phyloP scores from a whole-genome alignment of 768 basidiomycete genomes.

The Plicaturopsis crispa region DNA sequence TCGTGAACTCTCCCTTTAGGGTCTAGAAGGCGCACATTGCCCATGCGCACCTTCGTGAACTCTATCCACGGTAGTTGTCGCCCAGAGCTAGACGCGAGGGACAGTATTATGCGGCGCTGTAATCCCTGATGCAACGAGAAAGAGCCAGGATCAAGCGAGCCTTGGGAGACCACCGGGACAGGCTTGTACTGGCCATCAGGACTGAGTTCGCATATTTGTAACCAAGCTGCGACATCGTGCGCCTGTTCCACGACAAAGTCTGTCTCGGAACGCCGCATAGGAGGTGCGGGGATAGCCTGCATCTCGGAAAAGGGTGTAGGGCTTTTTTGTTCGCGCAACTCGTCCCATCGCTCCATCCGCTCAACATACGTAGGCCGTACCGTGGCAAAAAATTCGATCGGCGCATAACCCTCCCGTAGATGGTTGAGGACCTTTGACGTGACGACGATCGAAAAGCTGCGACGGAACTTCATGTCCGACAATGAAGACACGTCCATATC shows the following conservation, averaged over 20 bases:
- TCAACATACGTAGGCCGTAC: constrained; percentile 79
- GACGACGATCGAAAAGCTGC: constrained; percentile 72
- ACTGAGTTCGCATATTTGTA: constrained; percentile 82
- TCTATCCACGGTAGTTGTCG: constrained; percentile 83
- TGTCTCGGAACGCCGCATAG: constrained; percentile 88
- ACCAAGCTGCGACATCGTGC: constrained; percentile 86
- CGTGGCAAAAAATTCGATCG: constrained; percentile 86
- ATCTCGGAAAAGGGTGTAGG: constrained; percentile 22
- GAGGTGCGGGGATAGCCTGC: constrained; percentile 24
- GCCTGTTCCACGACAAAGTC: constrained; percentile 83
- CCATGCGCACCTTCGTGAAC: constrained; percentile 67
- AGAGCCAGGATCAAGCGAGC: constrained; percentile 71
- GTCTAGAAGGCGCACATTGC: constrained; percentile 82
- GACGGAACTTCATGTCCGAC: constrained; percentile 78
- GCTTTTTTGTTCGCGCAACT: constrained; percentile 72
- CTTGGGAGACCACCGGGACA: constrained; percentile 74
- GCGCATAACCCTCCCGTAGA: constrained; percentile 70
- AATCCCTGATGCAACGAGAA: constrained; percentile 91
- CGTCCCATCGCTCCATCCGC: constrained; percentile 90
- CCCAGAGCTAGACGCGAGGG: constrained; percentile 82
- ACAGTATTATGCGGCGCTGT: constrained; percentile 74
- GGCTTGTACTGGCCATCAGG: constrained; percentile 80
- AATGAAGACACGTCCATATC: constrained; percentile 67
- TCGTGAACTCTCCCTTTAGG: constrained; percentile 77
- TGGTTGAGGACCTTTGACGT: constrained; percentile 67